Conservation (phyloP, 2,329 filamentous ascomycete species). For the Chrysosphaeria jannelii region DNA sequence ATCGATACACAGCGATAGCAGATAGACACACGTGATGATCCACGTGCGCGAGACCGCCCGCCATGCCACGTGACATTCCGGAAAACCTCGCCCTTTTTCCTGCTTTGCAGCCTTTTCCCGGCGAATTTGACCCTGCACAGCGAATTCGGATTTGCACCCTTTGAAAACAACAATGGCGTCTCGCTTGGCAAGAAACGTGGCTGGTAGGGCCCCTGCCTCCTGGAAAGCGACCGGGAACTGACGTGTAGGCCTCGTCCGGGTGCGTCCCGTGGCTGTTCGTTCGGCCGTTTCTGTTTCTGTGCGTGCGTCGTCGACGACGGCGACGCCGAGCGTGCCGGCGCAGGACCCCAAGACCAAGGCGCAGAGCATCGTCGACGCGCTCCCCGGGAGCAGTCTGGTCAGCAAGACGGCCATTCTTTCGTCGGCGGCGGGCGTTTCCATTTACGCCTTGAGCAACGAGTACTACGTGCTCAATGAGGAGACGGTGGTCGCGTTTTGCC, state of each 20-base stretch:
- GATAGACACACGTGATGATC: too few species aligned
- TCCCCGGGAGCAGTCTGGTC: slow-evolving; percentile 73
- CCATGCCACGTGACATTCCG: too few species aligned
- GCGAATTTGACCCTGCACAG: slow-evolving; percentile 21
- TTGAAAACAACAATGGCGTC: slow-evolving; percentile 96
- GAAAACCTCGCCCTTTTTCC: too few species aligned
- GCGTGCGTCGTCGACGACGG: slow-evolving; percentile 26
- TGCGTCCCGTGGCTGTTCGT: slow-evolving; percentile 25
- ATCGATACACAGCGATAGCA: too few species aligned
- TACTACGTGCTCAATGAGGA: slow-evolving; percentile 99
- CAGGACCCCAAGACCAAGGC: slow-evolving; percentile 93
- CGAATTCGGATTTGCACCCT: too few species aligned
- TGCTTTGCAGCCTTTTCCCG: slow-evolving; percentile 1
- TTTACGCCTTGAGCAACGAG: slow-evolving; percentile 96
- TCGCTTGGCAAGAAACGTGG: slow-evolving; percentile 80
- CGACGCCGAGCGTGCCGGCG: slow-evolving; percentile 33
- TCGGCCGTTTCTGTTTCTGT: slow-evolving; percentile 39
- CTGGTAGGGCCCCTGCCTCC: slow-evolving; percentile 41
- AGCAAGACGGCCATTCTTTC: slow-evolving; percentile 96
- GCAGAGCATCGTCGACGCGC: slow-evolving; percentile 72
- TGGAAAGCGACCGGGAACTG: background rate
- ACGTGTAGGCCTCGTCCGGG: slow-evolving; percentile 64
- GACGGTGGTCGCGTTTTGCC: slow-evolving; percentile 73
- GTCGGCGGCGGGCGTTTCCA: slow-evolving; percentile 61
- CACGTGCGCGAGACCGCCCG: too few species aligned